A percentile compares a stretch with the other conserved stretches of the same genome.
Evolutionary conservation across 1,284 basidiomycete genomes (phyloP).

Genomic region (Polyporus tsugae): DNA sequence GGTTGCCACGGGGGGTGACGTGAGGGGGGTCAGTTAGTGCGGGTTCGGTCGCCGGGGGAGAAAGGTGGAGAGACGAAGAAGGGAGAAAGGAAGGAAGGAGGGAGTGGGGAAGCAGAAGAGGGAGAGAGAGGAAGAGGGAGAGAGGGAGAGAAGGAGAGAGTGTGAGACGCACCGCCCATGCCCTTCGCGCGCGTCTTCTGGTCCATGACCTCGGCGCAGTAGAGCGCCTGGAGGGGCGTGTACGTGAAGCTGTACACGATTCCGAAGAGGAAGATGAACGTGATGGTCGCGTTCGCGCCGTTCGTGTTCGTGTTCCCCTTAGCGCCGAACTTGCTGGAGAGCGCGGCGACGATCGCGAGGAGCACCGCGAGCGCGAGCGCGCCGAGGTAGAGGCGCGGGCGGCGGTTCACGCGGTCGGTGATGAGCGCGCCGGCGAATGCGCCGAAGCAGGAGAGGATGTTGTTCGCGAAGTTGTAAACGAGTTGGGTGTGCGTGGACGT

Average conservation of each 20-base stretch:
- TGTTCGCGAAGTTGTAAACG: constrained; percentile 28
- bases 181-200: constrained; percentile 21
- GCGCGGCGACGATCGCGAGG: constrained; percentile 23
- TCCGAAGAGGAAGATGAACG: constrained; percentile 25
- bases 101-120: background rate
- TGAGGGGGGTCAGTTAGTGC: background rate
- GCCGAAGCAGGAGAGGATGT: constrained; percentile 24
- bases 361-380: constrained; percentile 18
- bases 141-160: background rate
- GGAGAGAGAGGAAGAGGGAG: background rate
- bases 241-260: constrained; percentile 23
- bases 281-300: constrained; percentile 24
- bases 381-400: constrained; percentile 20
- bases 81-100: background rate
- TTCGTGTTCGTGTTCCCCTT: constrained; percentile 18
- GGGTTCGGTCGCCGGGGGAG: background rate
- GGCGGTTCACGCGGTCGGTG: constrained; percentile 22
- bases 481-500: constrained; percentile 18
- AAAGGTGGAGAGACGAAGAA: background rate
- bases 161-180: constrained; percentile 20
- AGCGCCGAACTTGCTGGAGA: constrained; percentile 14
- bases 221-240: constrained; percentile 25
- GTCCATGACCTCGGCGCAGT: constrained; percentile 24
- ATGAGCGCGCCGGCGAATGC: constrained; percentile 21
- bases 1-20: no score